Conservation (phyloP, 1,139 yeast genomes). For the Lodderomyces pseudojiufengensis region DNA sequence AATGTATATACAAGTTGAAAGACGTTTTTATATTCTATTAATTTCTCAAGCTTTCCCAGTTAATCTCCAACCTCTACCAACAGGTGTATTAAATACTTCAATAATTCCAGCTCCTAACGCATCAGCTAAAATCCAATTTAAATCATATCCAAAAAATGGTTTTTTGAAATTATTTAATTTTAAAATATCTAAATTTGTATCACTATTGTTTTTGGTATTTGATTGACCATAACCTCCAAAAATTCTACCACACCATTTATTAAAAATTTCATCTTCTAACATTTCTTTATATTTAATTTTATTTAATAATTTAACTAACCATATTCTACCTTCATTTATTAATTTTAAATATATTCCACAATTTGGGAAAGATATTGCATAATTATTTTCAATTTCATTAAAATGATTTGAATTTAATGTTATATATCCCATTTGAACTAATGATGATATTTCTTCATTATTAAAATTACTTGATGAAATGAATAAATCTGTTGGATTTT, state of each 20-base stretch:
- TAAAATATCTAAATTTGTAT: slow-evolving; percentile 3
- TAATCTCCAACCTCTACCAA: slow-evolving; percentile 66
- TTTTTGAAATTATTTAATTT: slow-evolving; percentile 47
- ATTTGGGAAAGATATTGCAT: slow-evolving; percentile 57
- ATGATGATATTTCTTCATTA: slow-evolving; percentile 24
- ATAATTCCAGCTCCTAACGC: slow-evolving; percentile 65
- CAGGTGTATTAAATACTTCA: slow-evolving; percentile 67
- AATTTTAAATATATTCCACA: slow-evolving; percentile 55
- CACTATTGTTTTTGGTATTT: too few species aligned
- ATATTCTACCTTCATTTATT: slow-evolving; percentile 44
- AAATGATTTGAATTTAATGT: slow-evolving; percentile 50
- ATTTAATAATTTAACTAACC: slow-evolving; percentile 46
- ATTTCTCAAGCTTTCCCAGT: slow-evolving; percentile 39
- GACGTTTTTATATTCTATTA: too few species aligned
- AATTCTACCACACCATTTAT: slow-evolving; percentile 45
- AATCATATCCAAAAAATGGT: slow-evolving; percentile 57
- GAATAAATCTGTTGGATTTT: slow-evolving; percentile 33
- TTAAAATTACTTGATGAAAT: slow-evolving; percentile 24
- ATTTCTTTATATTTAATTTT: slow-evolving; percentile 49
- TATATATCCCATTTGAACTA: slow-evolving; percentile 52
- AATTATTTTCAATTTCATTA: slow-evolving; percentile 45
- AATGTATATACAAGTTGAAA: too few species aligned
- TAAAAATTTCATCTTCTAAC: slow-evolving; percentile 46
- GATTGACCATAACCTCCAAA: slow-evolving; percentile 21
- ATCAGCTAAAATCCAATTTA: slow-evolving; percentile 64